Evolutionary conservation across 2,329 filamentous ascomycete genomes (phyloP).

Genomic region (Penicillium sp.): DNA sequence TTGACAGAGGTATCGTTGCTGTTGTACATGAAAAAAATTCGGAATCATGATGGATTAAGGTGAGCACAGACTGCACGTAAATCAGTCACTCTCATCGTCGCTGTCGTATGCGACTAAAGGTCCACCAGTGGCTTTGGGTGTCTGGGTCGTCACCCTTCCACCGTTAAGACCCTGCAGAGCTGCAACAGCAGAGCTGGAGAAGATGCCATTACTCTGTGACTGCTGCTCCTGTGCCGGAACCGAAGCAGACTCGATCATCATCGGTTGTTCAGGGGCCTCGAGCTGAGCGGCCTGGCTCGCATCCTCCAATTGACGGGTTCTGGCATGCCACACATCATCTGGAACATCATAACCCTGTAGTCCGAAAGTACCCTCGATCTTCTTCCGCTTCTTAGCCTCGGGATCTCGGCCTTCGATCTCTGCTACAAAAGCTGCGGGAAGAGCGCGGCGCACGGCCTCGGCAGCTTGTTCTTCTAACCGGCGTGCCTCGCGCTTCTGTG

Average conservation of each 20-base stretch:
- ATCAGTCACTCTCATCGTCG: slow-evolving; percentile 71
- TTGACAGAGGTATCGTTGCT: slow-evolving; percentile 33
- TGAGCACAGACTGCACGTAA: slow-evolving; percentile 1
- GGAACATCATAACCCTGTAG: slow-evolving; percentile 89
- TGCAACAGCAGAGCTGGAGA: slow-evolving; percentile 77
- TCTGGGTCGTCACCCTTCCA: slow-evolving; percentile 43
- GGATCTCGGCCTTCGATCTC: slow-evolving; percentile 91
- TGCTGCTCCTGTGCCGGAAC: slow-evolving; percentile 23
- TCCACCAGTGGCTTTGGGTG: slow-evolving; percentile 49
- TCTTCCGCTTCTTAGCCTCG: slow-evolving; percentile 81
- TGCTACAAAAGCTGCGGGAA: slow-evolving; percentile 86
- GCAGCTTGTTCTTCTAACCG: slow-evolving; percentile 94
- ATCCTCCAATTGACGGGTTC: slow-evolving; percentile 67
- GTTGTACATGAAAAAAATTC: slow-evolving; percentile 30
- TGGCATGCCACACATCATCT: slow-evolving; percentile 88
- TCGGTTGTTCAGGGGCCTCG: slow-evolving; percentile 47
- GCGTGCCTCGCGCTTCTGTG: slow-evolving; percentile 84
- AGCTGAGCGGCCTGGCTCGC: slow-evolving; percentile 60
- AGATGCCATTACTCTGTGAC: slow-evolving; percentile 61
- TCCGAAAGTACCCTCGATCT: slow-evolving; percentile 84
- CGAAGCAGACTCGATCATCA: slow-evolving; percentile 47
- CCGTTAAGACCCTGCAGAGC: slow-evolving; percentile 62
- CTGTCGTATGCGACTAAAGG: slow-evolving; percentile 87
- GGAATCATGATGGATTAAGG: slow-evolving; percentile 11
- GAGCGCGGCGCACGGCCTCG: slow-evolving; percentile 81